Percentiles rank a stretch among this genome's conserved stretches.
phyloP scores from a whole-genome alignment of 441 rosid genomes.

The Populus trichocarpa region DNA sequence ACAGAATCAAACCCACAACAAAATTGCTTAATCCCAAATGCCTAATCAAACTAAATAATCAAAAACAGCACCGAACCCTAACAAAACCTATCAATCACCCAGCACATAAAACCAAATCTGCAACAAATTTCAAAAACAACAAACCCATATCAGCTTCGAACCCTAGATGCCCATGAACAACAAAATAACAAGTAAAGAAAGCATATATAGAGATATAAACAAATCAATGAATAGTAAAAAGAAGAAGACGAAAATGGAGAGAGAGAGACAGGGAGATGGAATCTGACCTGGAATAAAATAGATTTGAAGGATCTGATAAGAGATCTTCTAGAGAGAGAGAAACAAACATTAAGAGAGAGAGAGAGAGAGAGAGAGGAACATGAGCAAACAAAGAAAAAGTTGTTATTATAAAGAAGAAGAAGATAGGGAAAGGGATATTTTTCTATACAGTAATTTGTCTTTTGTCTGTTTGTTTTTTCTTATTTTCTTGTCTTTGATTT shows the following conservation, averaged over 20 bases:
- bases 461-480: neutral
- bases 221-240: neutral
- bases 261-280: neutral
- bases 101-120: slow-evolving; percentile 20
- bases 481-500: neutral
- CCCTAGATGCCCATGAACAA: neutral
- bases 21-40: slow-evolving; percentile 6
- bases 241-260: neutral
- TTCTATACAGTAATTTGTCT: neutral
- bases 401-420: neutral
- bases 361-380: neutral
- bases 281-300: slow-evolving; percentile 11
- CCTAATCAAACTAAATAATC: neutral
- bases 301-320: neutral
- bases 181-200: neutral
- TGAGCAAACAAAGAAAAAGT: neutral
- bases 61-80: slow-evolving; percentile 3
- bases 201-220: neutral
- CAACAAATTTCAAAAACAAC: slow-evolving; percentile 2
- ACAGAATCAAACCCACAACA: slow-evolving; percentile 2
- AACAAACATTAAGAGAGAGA: slow-evolving; percentile 8
- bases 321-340: slow-evolving; percentile 17
- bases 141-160: neutral
- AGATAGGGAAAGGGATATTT: neutral
- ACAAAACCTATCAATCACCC: slow-evolving; percentile 4